Conservation (phyloP, 2,329 filamentous ascomycete species). For the Diaporthe sp. region DNA sequence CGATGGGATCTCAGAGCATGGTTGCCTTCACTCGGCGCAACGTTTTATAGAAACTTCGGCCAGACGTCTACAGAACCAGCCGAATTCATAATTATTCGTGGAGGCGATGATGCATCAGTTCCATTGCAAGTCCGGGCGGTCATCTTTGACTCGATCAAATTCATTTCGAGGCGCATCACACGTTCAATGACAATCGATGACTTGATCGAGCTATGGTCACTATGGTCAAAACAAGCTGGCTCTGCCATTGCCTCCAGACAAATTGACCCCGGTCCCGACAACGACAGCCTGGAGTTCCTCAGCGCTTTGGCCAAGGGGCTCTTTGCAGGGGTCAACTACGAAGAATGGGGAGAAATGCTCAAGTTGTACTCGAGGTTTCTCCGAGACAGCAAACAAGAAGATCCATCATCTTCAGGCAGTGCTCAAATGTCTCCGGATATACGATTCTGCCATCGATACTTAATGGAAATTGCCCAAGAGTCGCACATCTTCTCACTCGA, state of each 20-base stretch:
- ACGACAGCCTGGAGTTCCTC: neutral
- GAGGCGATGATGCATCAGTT: neutral
- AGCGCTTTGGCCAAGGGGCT: neutral
- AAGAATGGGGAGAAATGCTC: neutral
- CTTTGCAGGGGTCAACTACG: fast-evolving
- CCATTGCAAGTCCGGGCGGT: neutral
- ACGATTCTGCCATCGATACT: neutral
- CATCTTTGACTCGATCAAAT: neutral
- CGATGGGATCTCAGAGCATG: neutral
- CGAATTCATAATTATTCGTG: neutral
- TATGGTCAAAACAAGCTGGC: neutral
- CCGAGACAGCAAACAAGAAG: neutral
- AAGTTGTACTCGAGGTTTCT: neutral
- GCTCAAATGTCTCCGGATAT: neutral
- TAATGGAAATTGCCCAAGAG: fast-evolving
- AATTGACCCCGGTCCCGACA: too few relatives aligned
- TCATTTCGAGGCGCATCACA: neutral
- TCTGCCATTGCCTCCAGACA: neutral
- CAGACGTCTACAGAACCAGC: neutral
- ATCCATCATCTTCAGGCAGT: neutral
- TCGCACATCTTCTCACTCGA: neutral
- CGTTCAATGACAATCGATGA: neutral
- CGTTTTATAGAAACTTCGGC: neutral
- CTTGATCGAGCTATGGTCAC: neutral
- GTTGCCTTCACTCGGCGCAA: too few relatives aligned